phyloP scores from a whole-genome alignment of 768 basidiomycete species.

The Mycena floridula region DNA sequence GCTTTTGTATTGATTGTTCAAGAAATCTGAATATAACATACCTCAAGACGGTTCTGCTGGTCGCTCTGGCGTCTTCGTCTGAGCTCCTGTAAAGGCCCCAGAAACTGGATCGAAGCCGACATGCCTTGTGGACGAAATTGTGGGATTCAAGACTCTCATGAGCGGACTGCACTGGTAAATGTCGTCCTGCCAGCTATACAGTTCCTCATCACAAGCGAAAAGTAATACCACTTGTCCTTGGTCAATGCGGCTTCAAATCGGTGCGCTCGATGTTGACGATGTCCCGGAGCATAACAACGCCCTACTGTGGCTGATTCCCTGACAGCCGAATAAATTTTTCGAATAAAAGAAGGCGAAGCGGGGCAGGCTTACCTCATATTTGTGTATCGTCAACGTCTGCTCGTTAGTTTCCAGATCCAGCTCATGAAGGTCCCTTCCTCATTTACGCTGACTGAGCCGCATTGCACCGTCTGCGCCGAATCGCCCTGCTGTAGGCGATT shows the following conservation, averaged over 20 bases:
- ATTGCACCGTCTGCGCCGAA: constrained; percentile 47
- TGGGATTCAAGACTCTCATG: constrained; percentile 91
- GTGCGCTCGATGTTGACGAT: constrained; percentile 86
- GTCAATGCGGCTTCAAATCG: constrained; percentile 95
- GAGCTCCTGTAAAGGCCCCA: constrained; percentile 82
- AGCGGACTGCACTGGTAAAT: constrained; percentile 88
- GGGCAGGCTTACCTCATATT: constrained; percentile 70
- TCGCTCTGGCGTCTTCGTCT: constrained; percentile 20
- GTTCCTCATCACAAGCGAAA: constrained; percentile 86
- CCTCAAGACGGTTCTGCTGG: constrained; percentile 32
- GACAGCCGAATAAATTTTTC: constrained; percentile 5
- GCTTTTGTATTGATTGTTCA: constrained; percentile 38
- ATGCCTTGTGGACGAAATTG: constrained; percentile 99
- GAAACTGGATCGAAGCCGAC: constrained; percentile 94
- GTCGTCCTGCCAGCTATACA: constrained; percentile 99
- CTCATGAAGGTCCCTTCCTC: constrained; percentile 85
- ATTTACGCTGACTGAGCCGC: constrained; percentile 80
- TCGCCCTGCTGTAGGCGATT: constrained; percentile 35
- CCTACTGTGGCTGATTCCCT: constrained; percentile 52
- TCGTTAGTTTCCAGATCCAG: constrained; percentile 88
- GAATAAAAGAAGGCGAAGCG: not conserved
- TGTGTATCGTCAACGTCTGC: constrained; percentile 73
- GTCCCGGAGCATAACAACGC: constrained; percentile 61
- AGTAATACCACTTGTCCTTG: constrained; percentile 73
- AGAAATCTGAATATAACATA: constrained; percentile 38